Base-by-base conservation (phyloP, 2,329 filamentous ascomycete species). In the Exophiala aquamarina region DNA sequence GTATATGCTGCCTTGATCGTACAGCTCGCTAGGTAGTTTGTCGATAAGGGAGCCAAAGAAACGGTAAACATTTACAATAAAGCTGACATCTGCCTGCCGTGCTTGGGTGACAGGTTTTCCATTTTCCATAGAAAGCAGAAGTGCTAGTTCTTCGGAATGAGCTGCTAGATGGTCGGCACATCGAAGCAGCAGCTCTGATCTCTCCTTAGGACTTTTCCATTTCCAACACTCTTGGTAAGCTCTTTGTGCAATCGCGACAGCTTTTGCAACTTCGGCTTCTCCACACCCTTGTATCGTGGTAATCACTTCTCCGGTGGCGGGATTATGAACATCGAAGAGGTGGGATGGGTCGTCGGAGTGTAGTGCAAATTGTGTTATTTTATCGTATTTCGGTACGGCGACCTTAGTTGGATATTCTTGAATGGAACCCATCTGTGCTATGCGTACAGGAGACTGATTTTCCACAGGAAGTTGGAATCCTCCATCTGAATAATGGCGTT, bases 61-160 rank as follows among this genome's bases (percentile, higher is more conserved):
- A 3, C 57, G 49, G 45, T 58, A 61, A 18, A 60, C 43, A 2
- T 33, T 29, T 8, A 55, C 33, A 11, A 61, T 31, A 39, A 59
- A 57, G 13, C 28, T 48, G 21, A 57, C 40, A 37, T 61, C 59
- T 15, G 42, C 54, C 11, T 35, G 21, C 13, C 43, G 41, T 5
- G 56, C 59, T 21, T 60, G 54, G 10, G 44, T 14, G 18, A 45
- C 47, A 13, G 60, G 58, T 34, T 61, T 62, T 36, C 60, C 60
- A 37, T 62, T 62, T 43, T 62, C 60, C 17, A 58, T 35, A 14
- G 50, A 59, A 3, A 61, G 40, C 2, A 61, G 38, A 9, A 49
- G 49, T 15, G 58, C 58, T 7, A 62, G 49, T 21, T 61, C 59
- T 26, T 61, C 58, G 6, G 21, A 23, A 31, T 53, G 50, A 3